These are phyloP conservation scores for Petunia secreta DNA, from an alignment of 257 asterid species.

Conservation along the genomic window DNA sequence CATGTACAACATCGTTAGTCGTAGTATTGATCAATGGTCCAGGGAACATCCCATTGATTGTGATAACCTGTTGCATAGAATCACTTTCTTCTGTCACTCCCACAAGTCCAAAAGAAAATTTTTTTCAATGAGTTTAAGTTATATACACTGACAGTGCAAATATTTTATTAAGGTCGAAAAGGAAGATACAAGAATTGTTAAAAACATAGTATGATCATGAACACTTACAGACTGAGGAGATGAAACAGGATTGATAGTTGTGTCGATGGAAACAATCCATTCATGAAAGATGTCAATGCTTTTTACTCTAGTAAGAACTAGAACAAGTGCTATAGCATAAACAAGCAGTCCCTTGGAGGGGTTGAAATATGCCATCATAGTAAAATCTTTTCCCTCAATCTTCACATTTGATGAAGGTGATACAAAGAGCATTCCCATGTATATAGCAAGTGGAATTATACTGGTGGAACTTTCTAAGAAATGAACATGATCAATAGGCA, in stretches of 20 bases:
- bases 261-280: conserved; percentile 42
- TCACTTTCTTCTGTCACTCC: background rate
- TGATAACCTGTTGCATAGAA: conserved; percentile 52
- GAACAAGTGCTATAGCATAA: background rate
- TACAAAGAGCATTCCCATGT: background rate
- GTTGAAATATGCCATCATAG: conserved; percentile 27
- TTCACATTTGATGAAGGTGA: background rate
- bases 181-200: too few relatives aligned
- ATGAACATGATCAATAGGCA: background rate
- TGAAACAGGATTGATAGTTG: conserved; percentile 22
- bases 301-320: conserved; percentile 15
- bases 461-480: background rate
- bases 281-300: conserved; percentile 36
- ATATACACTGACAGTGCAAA: background rate
- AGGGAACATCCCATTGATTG: conserved; percentile 74
- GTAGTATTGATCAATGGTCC: conserved; percentile 77
- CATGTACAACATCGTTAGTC: conserved; percentile 59
- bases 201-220: background rate
- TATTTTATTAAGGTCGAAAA: background rate
- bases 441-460: background rate
- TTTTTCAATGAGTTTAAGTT: background rate
- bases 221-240: conserved; percentile 37
- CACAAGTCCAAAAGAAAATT: background rate
- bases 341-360: conserved; percentile 23
- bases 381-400: background rate